These are phyloP conservation scores for Malus hybrid DNA, from an alignment of 331 rosid genomes.

Conservation along the genomic window DNA sequence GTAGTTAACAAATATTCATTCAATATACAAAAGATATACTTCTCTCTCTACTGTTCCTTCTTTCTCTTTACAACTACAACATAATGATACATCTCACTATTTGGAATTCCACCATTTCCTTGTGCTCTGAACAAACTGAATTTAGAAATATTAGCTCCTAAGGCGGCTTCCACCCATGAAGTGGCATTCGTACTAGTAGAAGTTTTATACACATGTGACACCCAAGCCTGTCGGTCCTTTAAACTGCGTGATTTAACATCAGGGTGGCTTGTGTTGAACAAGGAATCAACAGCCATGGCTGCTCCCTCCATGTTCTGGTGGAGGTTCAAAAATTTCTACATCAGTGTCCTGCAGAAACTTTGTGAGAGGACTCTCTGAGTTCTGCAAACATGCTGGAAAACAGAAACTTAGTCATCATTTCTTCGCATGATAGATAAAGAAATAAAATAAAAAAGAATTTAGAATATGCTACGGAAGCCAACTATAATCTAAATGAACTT, in stretches of 20 bases:
- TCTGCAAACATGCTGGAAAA: conserved; percentile 47
- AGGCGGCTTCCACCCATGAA: conserved; percentile 70
- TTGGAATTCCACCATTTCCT: conserved; percentile 20
- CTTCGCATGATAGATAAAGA: background rate
- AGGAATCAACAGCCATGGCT: conserved; percentile 24
- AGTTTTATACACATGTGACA: conserved; percentile 22
- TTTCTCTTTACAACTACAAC: too few relatives aligned
- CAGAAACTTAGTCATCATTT: conserved; percentile 1
- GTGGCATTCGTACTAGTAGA: conserved; percentile 33
- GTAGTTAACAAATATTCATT: too few relatives aligned
- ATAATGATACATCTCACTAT: conserved; percentile 28
- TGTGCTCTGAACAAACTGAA: conserved; percentile 39
- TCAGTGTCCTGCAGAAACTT: conserved; percentile 45
- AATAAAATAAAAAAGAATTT: background rate
- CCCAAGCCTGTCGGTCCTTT: background rate
- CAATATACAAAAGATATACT: too few relatives aligned
- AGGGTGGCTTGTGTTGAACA: conserved; percentile 19
- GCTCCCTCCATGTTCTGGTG: conserved; percentile 39
- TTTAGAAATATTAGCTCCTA: conserved; percentile 52
- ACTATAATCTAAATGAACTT: background rate
- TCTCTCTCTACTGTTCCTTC: too few relatives aligned
- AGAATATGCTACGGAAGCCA: background rate
- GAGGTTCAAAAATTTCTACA: conserved; percentile 55
- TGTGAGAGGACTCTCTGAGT: conserved; percentile 40
- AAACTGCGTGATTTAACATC: conserved; percentile 20